Percentiles rank a stretch among this genome's conserved stretches.
These are phyloP conservation scores for Arthrobotrys iridis DNA, from an alignment of 2,329 filamentous ascomycete species.

Conservation along the genomic window DNA sequence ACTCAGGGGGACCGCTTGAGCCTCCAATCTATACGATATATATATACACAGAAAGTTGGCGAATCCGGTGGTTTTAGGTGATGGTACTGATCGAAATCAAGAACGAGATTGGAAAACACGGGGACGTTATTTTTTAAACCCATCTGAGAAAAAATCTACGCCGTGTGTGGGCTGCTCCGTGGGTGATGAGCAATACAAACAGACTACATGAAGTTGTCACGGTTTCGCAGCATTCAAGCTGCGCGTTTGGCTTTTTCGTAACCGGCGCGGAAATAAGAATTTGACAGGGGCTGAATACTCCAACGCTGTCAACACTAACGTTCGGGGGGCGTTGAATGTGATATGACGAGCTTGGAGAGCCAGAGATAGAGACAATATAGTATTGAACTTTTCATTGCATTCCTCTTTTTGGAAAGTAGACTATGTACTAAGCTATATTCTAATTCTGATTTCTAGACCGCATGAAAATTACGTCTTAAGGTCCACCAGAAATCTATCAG, in stretches of 20 bases:
- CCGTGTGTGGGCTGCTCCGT: no score
- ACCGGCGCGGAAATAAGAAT: background rate
- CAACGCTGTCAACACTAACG: background rate
- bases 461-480: background rate
- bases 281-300: background rate
- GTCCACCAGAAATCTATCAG: background rate
- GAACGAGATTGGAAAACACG: background rate
- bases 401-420: background rate
- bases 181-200: slow-evolving; percentile 13
- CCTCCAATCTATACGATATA: no score
- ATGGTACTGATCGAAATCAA: background rate
- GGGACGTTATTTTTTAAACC: background rate
- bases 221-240: background rate
- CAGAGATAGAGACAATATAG: no score
- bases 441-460: slow-evolving; percentile 9
- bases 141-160: background rate
- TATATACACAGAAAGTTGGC: background rate
- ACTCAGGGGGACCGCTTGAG: background rate
- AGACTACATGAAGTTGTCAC: slow-evolving; percentile 13
- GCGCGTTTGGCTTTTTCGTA: slow-evolving; percentile 16
- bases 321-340: background rate
- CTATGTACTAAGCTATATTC: slow-evolving; percentile 2
- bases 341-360: background rate
- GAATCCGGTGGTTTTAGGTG: background rate
- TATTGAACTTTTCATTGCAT: slow-evolving; percentile 8